Percentiles rank a stretch among this genome's conserved stretches.
phyloP scores from a whole-genome alignment of 192 early-diverging fungal genomes.

The Mortierella alpina region DNA sequence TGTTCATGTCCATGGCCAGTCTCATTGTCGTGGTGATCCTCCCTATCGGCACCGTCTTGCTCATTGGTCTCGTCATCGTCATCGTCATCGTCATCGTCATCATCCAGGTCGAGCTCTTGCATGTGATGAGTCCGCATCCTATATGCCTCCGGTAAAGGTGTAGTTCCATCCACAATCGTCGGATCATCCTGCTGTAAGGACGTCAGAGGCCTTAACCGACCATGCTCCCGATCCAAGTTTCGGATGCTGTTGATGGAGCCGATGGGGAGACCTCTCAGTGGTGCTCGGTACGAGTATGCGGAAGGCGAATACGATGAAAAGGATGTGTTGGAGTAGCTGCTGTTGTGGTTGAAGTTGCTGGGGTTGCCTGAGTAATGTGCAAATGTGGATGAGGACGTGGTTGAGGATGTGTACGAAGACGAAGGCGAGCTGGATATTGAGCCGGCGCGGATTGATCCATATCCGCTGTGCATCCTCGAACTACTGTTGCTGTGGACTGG shows the following conservation, averaged over 20 bases:
- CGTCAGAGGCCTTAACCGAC: conserved; percentile 17
- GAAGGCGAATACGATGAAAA: conserved; percentile 10
- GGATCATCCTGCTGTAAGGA: conserved; percentile 17
- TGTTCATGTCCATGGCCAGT: not conserved
- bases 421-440: too few relatives aligned
- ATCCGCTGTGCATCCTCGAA: not conserved
- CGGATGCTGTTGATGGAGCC: conserved; percentile 37
- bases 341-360: not conserved
- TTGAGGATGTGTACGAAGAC: too few relatives aligned
- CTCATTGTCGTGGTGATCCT: not conserved
- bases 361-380: not conserved
- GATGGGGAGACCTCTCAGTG: conserved; percentile 15
- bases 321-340: not conserved
- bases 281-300: conserved; percentile 5
- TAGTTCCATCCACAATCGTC: conserved; percentile 11
- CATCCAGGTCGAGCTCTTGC: conserved; percentile 5
- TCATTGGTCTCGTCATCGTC: not conserved
- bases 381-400: too few relatives aligned
- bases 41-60: not conserved
- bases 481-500: not conserved
- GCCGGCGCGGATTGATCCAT: too few relatives aligned
- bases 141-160: conserved; percentile 12
- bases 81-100: conserved; percentile 2
- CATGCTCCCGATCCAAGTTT: conserved; percentile 30
- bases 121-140: conserved; percentile 28